These are phyloP conservation scores for Actinomortierella wolfii DNA, from an alignment of 371 early-diverging fungal species.

Conservation along the genomic window DNA sequence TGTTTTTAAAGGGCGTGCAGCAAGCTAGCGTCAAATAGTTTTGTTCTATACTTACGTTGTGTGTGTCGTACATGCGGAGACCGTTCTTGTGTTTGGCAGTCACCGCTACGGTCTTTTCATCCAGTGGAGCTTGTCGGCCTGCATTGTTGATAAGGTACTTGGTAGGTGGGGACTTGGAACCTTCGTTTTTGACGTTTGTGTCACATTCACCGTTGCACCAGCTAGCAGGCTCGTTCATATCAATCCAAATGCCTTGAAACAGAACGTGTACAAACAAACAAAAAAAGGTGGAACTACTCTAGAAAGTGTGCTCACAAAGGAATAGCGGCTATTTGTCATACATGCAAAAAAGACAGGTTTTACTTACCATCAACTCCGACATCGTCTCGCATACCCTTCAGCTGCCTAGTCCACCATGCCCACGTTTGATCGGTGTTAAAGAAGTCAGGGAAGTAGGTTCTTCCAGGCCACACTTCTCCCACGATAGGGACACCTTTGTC, in stretches of 20 bases:
- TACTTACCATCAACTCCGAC: constrained; percentile 26
- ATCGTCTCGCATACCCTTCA: constrained; percentile 32
- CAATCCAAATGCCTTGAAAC: constrained; percentile 65
- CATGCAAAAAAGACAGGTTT: too few species aligned
- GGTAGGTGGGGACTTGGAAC: constrained; percentile 15
- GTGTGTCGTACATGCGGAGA: constrained; percentile 51
- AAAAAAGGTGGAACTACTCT: too few species aligned
- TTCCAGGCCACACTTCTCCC: constrained; percentile 75
- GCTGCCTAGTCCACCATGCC: constrained; percentile 55
- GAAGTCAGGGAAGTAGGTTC: constrained; percentile 59
- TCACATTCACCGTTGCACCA: constrained; percentile 62
- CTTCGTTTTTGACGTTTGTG: constrained; percentile 16
- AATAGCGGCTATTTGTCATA: too few species aligned
- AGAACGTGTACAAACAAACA: too few species aligned
- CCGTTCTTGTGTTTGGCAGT: constrained; percentile 56
- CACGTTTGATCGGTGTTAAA: constrained; percentile 50
- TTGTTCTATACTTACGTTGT: constrained; percentile 47
- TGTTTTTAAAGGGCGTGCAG: too few species aligned
- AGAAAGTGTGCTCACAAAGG: too few species aligned
- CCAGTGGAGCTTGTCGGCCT: constrained; percentile 51
- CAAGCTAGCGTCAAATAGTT: too few species aligned
- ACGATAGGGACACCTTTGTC: constrained; percentile 49
- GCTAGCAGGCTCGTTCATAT: constrained; percentile 75
- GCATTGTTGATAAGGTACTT: constrained; percentile 57
- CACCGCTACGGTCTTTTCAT: constrained; percentile 53